Evolutionary conservation across 2,329 filamentous ascomycete genomes (phyloP).

Genomic region (Nigrospora osmanthi): DNA sequence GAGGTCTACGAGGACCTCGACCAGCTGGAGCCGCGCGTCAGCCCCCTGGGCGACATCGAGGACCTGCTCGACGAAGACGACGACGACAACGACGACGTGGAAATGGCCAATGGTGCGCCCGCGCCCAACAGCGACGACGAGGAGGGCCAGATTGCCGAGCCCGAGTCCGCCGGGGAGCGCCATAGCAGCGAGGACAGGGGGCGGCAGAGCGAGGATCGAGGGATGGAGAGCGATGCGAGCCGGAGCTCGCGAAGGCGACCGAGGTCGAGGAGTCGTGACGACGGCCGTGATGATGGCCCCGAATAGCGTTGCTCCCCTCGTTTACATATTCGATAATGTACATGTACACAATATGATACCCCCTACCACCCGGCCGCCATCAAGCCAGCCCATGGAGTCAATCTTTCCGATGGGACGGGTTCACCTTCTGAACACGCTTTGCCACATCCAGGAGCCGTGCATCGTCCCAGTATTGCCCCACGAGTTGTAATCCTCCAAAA

Average conservation of each 20-base stretch:
- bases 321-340: not conserved
- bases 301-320: not conserved
- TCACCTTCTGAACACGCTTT: slow-evolving; percentile 11
- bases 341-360: slow-evolving; percentile 1
- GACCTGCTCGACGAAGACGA: slow-evolving; percentile 58
- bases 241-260: not conserved
- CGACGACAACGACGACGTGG: slow-evolving; percentile 28
- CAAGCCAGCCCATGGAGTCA: no score
- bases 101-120: slow-evolving; percentile 14
- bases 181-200: slow-evolving; percentile 11
- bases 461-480: slow-evolving; percentile 79
- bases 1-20: slow-evolving; percentile 84
- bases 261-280: not conserved
- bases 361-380: no score
- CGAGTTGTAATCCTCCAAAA: slow-evolving; percentile 61
- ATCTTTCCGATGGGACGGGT: no score
- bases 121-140: slow-evolving; percentile 10
- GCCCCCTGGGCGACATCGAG: slow-evolving; percentile 74
- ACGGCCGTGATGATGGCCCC: not conserved
- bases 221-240: not conserved
- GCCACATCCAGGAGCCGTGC: slow-evolving; percentile 53
- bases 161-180: slow-evolving; percentile 31
- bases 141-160: slow-evolving; percentile 6
- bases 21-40: slow-evolving; percentile 75
- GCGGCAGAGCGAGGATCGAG: not conserved